Evolutionary conservation across 1,139 yeast genomes (phyloP).

Genomic region (Torulaspora globosa): DNA sequence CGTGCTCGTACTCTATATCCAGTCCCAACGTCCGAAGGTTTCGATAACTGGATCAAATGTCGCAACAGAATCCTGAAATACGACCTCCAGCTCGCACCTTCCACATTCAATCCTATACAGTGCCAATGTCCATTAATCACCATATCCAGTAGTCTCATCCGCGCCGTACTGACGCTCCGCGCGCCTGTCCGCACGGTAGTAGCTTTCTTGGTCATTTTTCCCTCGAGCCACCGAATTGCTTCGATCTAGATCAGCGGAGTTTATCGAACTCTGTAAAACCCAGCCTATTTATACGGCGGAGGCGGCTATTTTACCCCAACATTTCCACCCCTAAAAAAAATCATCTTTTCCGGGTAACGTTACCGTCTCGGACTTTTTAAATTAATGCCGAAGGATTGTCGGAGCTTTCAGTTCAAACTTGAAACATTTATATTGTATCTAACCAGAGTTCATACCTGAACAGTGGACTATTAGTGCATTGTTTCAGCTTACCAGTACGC

Average conservation of each 20-base stretch:
- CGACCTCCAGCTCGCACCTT: slow-evolving; percentile 16
- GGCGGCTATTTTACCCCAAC: slow-evolving; percentile 10
- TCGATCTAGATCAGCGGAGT: not conserved
- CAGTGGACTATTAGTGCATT: not conserved
- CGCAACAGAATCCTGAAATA: slow-evolving; percentile 21
- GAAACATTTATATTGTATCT: too few relatives aligned
- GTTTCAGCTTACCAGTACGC: not conserved
- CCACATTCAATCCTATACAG: slow-evolving; percentile 25
- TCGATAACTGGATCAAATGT: slow-evolving; percentile 24
- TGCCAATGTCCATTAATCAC: slow-evolving; percentile 17
- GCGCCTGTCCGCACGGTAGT: slow-evolving; percentile 8
- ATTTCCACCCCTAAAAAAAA: slow-evolving; percentile 1
- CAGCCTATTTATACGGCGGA: slow-evolving; percentile 2
- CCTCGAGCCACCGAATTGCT: not conserved
- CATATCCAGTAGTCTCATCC: slow-evolving; percentile 12
- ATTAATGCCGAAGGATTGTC: not conserved
- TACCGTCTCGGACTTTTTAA: not conserved
- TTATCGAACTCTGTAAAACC: not conserved
- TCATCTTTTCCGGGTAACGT: not conserved
- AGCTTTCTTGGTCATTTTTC: slow-evolving; percentile 2
- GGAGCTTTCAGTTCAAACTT: not conserved
- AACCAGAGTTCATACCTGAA: too few relatives aligned
- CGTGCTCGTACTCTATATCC: slow-evolving; percentile 27
- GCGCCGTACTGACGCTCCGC: slow-evolving; percentile 8
- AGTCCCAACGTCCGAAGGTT: slow-evolving; percentile 22